These are phyloP conservation scores for Hypoxylon sp. DNA, from an alignment of 2,329 filamentous ascomycete species.

Conservation along the genomic window DNA sequence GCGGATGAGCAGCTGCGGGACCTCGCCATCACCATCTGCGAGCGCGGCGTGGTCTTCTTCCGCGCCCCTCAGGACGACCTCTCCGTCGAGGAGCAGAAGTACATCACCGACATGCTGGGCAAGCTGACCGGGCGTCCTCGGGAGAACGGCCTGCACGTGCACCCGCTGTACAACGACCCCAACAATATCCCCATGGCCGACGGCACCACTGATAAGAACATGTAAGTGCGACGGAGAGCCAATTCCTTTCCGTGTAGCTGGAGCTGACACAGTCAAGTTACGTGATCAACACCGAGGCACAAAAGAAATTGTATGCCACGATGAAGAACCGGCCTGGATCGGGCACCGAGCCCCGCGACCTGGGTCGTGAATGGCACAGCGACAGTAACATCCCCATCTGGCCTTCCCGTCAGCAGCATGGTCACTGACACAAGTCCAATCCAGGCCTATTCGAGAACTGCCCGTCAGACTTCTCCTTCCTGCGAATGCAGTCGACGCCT, in stretches of 20 bases:
- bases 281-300: conserved; percentile 48
- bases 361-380: conserved; percentile 48
- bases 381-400: conserved; percentile 41
- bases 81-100: conserved; percentile 45
- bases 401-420: too few relatives aligned
- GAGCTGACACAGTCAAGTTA: conserved; percentile 40
- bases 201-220: conserved; percentile 48
- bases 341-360: conserved; percentile 43
- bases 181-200: conserved; percentile 50
- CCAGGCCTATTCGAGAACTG: conserved; percentile 45
- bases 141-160: conserved; percentile 45
- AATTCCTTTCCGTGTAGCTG: not conserved
- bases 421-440: conserved; percentile 1
- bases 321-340: conserved; percentile 44
- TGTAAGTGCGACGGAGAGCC: conserved; percentile 39
- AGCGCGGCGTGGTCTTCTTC: conserved; percentile 47
- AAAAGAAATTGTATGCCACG: conserved; percentile 49
- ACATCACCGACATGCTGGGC: conserved; percentile 45
- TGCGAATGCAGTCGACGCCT: conserved; percentile 44
- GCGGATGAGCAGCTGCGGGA: conserved; percentile 46
- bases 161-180: conserved; percentile 47
- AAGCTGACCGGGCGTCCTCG: conserved; percentile 45
- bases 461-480: conserved; percentile 45
- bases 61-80: conserved; percentile 45
- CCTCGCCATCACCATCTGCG: conserved; percentile 47